Base-by-base conservation (phyloP, 768 basidiomycete genomes). In the Serendipita indica region DNA sequence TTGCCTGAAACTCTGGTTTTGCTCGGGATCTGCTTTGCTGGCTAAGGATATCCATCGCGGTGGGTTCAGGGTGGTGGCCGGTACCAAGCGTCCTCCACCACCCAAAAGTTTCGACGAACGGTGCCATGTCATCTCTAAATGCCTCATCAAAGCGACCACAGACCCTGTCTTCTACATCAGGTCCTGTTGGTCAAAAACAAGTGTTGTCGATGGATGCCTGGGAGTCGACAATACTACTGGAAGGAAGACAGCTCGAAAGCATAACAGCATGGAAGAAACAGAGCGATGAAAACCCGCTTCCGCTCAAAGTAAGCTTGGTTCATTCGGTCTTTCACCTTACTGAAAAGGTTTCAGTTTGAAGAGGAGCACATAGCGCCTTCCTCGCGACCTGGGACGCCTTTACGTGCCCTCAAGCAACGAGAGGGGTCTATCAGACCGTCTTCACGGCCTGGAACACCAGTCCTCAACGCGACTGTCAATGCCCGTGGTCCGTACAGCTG, bases 1-100 rank as follows among this genome's bases (percentile, higher is more conserved):
- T 81, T 0, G 88, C 93, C 57, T 87, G 79, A 68, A 96, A 96
- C 69, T 96, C 93, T 37, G 68, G 67, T 32, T 54, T 54, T 54
- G 49, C 49, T 54, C 49, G 20, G 18, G 60, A 54, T 54, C 30
- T 16, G 58, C 6, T 65, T 65, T 34, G 32, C 25, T 27, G 57
- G 46, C 30, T 54, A n/a, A 54, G n/a, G 49, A 54, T 25, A 33
- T 54, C 49, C 49, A 54, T 54, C 7, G 18, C 27, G 16, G 41
- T 6, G 41, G 27, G 7, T 25, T n/a, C n/a, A 6, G 16, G 27
- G 16, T n/a, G 41, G 16, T 2, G 16, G 18, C 41, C 18, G 16
- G 7, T 25, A 43, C 7, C 7, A n/a, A 18, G 41, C 18, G 18
- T 43, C 41, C 35, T n/a, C n/a, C n/a, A n/a, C n/a, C n/a, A n/a